Base-by-base conservation (phyloP, 2,329 filamentous ascomycete genomes). In the Aspergillus tamarii region DNA sequence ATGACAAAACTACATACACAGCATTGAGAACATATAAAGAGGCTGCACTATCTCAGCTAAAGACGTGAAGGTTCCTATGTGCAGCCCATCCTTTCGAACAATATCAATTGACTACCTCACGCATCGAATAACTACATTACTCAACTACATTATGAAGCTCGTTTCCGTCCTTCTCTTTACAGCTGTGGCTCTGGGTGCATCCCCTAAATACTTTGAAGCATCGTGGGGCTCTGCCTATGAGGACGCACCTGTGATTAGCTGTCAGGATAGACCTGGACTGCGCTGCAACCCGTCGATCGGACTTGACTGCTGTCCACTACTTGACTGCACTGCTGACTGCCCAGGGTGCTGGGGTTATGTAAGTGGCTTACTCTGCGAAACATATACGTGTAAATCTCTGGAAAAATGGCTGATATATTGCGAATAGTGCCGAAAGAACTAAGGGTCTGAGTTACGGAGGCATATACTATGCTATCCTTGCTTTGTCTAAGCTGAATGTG, bases 381-480 rank as follows among this genome's bases (percentile, higher is more conserved):
- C 16, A 9, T 52, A 30, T 28, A n/a, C 21, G 4, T 21, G 1
- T 11, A n/a, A 21, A 21, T 7, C 9, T 43, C 41, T n/a, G n/a
- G 21, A 11, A 43, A 8, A 32, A 11, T 52, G 1, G 11, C 26
- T n/a, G 1, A 50, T 28, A 52, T 8, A 30, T 11, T 52, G 14
- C 9, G 48, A 52, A 52, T 30, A 52, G 48, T 52, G 48, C 48
- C 48, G 48, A 16, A 52, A 52, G 48, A n/a, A 52, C 7, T 52
- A 32, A 30, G 48, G 14, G 8, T 45, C 10, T 0, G 9, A 46
- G 0, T 23, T 23, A 23, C 14, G 43, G 10, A 46, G 43, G 11
- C 5, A 23, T 23, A 6, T 5, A 45, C 23, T 2, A 30, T 14
- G 8, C 1, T 52, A 9, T 3, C 3, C 14, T 32, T 12, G 4